A percentile compares a stretch with the other conserved stretches of the same genome.
These are phyloP conservation scores for Colletotrichum euphorbiae DNA, from an alignment of 2,329 filamentous ascomycete genomes.

Conservation along the genomic window DNA sequence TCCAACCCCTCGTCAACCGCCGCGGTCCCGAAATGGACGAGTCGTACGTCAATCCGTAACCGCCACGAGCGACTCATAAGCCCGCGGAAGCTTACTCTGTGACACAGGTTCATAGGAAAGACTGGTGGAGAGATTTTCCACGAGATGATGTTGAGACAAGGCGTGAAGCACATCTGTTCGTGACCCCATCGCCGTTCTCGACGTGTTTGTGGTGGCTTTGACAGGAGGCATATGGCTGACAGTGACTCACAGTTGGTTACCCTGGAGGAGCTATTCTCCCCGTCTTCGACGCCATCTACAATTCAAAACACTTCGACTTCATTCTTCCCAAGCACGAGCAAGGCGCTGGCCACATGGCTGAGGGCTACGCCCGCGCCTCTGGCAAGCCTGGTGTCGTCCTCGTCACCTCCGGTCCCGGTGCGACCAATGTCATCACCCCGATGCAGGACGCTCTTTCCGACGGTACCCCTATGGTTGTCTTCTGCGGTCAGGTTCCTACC, in stretches of 20 bases:
- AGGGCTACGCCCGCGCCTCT: constrained; percentile 93
- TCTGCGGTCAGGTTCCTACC: constrained; percentile 92
- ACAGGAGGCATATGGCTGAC: constrained; percentile 24
- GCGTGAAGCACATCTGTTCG: constrained; percentile 94
- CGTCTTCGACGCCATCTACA: constrained; percentile 98
- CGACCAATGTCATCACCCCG: constrained; percentile 95
- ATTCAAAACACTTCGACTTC: constrained; percentile 96
- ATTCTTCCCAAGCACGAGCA: constrained; percentile 96
- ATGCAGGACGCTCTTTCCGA: constrained; percentile 97
- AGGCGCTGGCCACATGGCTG: constrained; percentile 97
- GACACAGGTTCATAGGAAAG: constrained; percentile 85
- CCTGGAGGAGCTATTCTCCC: constrained; percentile 96
- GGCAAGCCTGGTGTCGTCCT: constrained; percentile 96
- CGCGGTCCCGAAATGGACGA: constrained; percentile 78
- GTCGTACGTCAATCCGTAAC: constrained; percentile 68
- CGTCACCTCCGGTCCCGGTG: constrained; percentile 95
- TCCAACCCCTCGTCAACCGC: constrained; percentile 75
- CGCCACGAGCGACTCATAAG: constrained; percentile 34
- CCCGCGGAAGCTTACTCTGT: constrained; percentile 25
- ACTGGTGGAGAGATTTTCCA: constrained; percentile 97
- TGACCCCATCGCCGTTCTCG: constrained; percentile 45
- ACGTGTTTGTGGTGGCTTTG: neutral
- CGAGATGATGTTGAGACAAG: constrained; percentile 97
- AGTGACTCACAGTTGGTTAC: constrained; percentile 74
- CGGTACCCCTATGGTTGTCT: constrained; percentile 95